phyloP scores from a whole-genome alignment of 805 yeast species.

The Naumovozyma dairenensis region DNA sequence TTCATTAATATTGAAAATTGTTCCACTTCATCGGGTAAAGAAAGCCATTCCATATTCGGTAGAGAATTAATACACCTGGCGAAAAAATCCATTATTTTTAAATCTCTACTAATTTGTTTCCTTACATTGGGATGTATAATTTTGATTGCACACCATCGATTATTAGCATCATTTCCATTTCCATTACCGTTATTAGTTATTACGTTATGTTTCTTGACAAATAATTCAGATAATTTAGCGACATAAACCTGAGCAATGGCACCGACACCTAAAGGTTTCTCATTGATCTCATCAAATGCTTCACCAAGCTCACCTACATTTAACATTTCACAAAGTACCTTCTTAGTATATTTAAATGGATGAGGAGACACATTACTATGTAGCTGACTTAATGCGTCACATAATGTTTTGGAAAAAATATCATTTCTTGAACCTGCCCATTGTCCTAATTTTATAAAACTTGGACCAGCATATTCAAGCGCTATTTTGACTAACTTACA shows the following conservation, averaged over 20 bases:
- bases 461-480: constrained; percentile 84
- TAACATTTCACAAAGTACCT: constrained; percentile 50
- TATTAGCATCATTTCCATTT: constrained; percentile 10
- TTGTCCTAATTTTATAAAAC: constrained; percentile 86
- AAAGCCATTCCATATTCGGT: constrained; percentile 97
- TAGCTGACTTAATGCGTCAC: constrained; percentile 62
- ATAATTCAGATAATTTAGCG: constrained; percentile 48
- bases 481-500: constrained; percentile 50
- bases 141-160: constrained; percentile 73
- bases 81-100: constrained; percentile 72
- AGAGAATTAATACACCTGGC: constrained; percentile 59
- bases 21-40: constrained; percentile 87
- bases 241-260: constrained; percentile 94
- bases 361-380: constrained; percentile 83
- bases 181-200: neutral
- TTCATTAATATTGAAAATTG: constrained; percentile 82
- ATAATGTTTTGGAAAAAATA: constrained; percentile 70
- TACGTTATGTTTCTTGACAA: constrained; percentile 24
- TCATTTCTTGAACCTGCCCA: constrained; percentile 99
- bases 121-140: constrained; percentile 86
- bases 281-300: constrained; percentile 68
- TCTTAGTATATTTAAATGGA: constrained; percentile 48
- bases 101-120: constrained; percentile 62
- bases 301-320: constrained; percentile 50
- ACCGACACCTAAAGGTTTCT: constrained; percentile 86